Percentiles rank a stretch among this genome's conserved stretches.
Conservation (phyloP, 2,329 filamentous ascomycete species). For the Pseudomassariella vexata region DNA sequence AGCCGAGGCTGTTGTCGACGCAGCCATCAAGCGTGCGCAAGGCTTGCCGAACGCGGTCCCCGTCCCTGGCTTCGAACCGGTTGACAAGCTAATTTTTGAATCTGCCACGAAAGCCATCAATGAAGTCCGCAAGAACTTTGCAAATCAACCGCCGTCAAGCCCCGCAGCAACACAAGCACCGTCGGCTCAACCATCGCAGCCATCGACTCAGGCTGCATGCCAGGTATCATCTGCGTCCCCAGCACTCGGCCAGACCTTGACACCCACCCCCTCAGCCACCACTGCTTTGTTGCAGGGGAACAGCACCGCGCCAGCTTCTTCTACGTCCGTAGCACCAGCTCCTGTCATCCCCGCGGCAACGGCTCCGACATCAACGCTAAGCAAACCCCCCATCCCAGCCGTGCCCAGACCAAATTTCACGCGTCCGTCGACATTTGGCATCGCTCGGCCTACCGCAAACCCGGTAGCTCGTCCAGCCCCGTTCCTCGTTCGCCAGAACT, state of each 20-base stretch:
- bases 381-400: neutral
- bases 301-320: slow-evolving; percentile 1
- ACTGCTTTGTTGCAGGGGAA: slow-evolving; percentile 9
- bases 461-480: slow-evolving; percentile 9
- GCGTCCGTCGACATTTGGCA: slow-evolving; percentile 7
- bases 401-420: slow-evolving; percentile 6
- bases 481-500: slow-evolving; percentile 2
- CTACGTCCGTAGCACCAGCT: neutral
- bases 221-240: slow-evolving; percentile 18
- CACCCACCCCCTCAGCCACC: slow-evolving; percentile 5
- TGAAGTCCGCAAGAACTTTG: slow-evolving; percentile 20
- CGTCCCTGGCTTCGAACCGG: slow-evolving; percentile 23
- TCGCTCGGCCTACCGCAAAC: slow-evolving; percentile 7
- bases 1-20: slow-evolving; percentile 24
- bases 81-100: slow-evolving; percentile 23
- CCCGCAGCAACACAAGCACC: slow-evolving; percentile 10
- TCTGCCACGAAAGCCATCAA: slow-evolving; percentile 23
- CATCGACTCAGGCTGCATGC: slow-evolving; percentile 6
- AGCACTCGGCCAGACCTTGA: slow-evolving; percentile 13
- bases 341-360: slow-evolving; percentile 1
- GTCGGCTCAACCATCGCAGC: slow-evolving; percentile 9
- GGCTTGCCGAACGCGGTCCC: slow-evolving; percentile 20
- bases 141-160: slow-evolving; percentile 11
- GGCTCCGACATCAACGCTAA: neutral
- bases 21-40: slow-evolving; percentile 25